Conservation (phyloP, 371 early-diverging fungal genomes). For the Actinomortierella ambigua region DNA sequence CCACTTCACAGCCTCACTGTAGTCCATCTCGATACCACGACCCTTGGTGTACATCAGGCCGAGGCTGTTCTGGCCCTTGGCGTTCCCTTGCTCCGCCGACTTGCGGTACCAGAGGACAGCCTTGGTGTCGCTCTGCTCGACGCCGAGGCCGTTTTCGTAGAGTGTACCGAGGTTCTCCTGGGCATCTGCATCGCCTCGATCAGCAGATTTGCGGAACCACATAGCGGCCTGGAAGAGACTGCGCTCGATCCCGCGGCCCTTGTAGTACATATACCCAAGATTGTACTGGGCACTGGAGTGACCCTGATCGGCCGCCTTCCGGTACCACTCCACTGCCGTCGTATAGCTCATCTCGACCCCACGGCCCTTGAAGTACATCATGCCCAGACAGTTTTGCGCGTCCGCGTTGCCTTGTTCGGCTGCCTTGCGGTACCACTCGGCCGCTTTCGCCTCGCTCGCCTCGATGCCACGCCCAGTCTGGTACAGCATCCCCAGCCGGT, state of each 20-base stretch:
- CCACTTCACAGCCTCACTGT: slow-evolving; percentile 74
- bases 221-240: slow-evolving; percentile 60
- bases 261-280: slow-evolving; percentile 82
- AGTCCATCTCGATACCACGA: slow-evolving; percentile 64
- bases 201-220: slow-evolving; percentile 77
- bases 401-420: slow-evolving; percentile 71
- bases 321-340: slow-evolving; percentile 74
- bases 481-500: slow-evolving; percentile 76
- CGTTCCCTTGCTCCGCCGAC: slow-evolving; percentile 79
- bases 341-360: slow-evolving; percentile 69
- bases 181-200: slow-evolving; percentile 78
- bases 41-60: slow-evolving; percentile 83
- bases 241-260: slow-evolving; percentile 77
- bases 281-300: slow-evolving; percentile 69
- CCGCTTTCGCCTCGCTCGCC: slow-evolving; percentile 66
- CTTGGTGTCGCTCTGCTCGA: slow-evolving; percentile 61
- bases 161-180: slow-evolving; percentile 84
- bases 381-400: slow-evolving; percentile 82
- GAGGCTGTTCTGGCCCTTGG: slow-evolving; percentile 80
- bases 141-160: slow-evolving; percentile 85
- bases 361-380: slow-evolving; percentile 84
- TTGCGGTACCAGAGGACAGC: slow-evolving; percentile 77
- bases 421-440: slow-evolving; percentile 71
- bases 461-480: slow-evolving; percentile 82
- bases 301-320: slow-evolving; percentile 69